Evolutionary conservation across 495 filamentous ascomycete species (phyloP), one percentile per base, ranked within the genome.

Genomic region (Hyaloscypha hepaticicola): DNA sequence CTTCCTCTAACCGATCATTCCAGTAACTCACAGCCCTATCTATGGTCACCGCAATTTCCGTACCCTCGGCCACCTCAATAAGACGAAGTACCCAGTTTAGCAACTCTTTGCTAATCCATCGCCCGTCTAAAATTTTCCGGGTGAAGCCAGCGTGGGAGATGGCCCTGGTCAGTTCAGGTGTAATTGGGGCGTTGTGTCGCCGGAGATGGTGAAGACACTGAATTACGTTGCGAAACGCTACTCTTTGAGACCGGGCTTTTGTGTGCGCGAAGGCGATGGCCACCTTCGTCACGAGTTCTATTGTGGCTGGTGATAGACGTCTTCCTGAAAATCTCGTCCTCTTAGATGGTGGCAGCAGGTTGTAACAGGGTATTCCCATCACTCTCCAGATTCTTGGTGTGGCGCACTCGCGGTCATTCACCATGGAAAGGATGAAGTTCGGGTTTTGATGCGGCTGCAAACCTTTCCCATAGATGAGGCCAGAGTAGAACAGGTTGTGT

Each of bases 151-250:
- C 66, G 29, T 75, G 68, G 25, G 76, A 72, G 8, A 85, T 59
- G 21, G 75, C 73, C 55, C 67, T 67, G 25, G 79, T 59, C 57
- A 76, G 31, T 1, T 48, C 34, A 9, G 70, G 60, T 6, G 75
- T 61, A 26, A 76, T 63, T 3, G 66, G 63, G 5, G 60, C 52
- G 25, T 57, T 59, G 58, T 66, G 69, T 25, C 60, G 58, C 45
- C 64, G 55, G 8, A 83, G 63, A 65, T 76, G 72, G 25, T 60
- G 56, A 24, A 79, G 68, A 60, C 76, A 79, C 11, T 69, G 71
- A 38, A 66, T 65, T 24, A 82, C 74, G 45, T 79, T 71, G 19
- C 71, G 70, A 57, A 84, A 66, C 12, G 78, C 73, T 21, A 70
- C 72, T 29, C 78, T 72, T 48, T 68, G 64, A 25, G 69, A 65